Evolutionary conservation across 495 filamentous ascomycete genomes (phyloP).

Genomic region (Margaritispora aquatica): DNA sequence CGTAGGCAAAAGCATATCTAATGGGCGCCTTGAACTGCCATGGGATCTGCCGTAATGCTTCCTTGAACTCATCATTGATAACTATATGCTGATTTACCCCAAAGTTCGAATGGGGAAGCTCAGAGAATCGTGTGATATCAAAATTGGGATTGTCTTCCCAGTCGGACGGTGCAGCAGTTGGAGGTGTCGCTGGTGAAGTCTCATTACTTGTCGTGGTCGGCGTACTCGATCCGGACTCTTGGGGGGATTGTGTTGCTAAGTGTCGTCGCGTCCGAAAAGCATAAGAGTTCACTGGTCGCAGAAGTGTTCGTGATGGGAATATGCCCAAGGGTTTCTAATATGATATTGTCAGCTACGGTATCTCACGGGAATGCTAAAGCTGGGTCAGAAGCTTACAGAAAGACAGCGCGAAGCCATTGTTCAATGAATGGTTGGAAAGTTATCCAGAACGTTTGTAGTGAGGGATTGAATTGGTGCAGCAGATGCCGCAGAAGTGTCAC

Average conservation of each 20-base stretch:
- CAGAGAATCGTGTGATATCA: constrained; percentile 71
- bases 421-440: neutral
- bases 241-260: constrained; percentile 4
- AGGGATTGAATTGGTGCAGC: constrained; percentile 16
- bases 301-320: neutral
- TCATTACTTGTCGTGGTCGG: neutral
- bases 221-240: neutral
- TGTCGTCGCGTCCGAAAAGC: neutral
- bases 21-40: constrained; percentile 94
- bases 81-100: constrained; percentile 93
- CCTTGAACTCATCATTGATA: constrained; percentile 91
- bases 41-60: constrained; percentile 77
- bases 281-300: neutral
- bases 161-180: constrained; percentile 14
- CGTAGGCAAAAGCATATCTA: constrained; percentile 93
- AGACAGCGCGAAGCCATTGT: constrained; percentile 21
- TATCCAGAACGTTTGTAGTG: constrained; percentile 2
- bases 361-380: neutral
- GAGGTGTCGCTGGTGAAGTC: neutral
- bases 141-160: constrained; percentile 82
- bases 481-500: constrained; percentile 27
- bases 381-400: constrained; percentile 5
- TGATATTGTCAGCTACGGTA: constrained; percentile 1
- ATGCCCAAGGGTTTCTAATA: neutral
- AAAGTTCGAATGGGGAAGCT: constrained; percentile 82